These are phyloP conservation scores for Rhytidhysteron rufulum DNA, from an alignment of 2,329 filamentous ascomycete genomes.

Conservation along the genomic window DNA sequence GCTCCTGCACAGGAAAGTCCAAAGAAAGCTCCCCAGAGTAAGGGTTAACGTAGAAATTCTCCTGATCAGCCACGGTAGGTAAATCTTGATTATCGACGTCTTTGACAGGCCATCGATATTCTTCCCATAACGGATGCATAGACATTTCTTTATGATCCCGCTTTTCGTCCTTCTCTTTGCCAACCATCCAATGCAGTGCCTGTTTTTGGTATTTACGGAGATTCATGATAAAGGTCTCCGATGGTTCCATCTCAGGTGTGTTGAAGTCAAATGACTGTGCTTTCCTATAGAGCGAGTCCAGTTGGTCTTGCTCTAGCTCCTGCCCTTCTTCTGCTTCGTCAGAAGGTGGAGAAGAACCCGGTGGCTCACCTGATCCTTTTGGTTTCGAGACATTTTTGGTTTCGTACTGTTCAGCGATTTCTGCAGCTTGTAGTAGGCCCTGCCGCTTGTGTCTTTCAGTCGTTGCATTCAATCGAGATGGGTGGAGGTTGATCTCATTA, in stretches of 20 bases:
- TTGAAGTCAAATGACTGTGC: constrained; percentile 95
- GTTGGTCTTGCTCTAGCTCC: constrained; percentile 91
- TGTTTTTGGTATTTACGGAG: constrained; percentile 94
- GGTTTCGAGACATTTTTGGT: constrained; percentile 44
- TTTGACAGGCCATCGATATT: constrained; percentile 83
- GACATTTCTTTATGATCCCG: constrained; percentile 65
- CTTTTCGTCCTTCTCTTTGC: constrained; percentile 80
- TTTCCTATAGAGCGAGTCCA: constrained; percentile 91
- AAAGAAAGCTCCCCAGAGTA: constrained; percentile 93
- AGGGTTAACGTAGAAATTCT: constrained; percentile 89
- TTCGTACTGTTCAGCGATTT: constrained; percentile 72
- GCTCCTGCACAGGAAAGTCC: constrained; percentile 88
- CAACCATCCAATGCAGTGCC: constrained; percentile 92
- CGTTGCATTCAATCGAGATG: constrained; percentile 68
- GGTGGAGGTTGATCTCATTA: constrained; percentile 79
- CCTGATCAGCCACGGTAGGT: constrained; percentile 60
- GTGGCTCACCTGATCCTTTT: constrained; percentile 41
- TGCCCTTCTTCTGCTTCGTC: constrained; percentile 76
- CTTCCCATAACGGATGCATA: constrained; percentile 97
- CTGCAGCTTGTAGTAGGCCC: constrained; percentile 79
- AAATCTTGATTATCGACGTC: constrained; percentile 81
- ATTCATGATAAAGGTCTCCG: constrained; percentile 74
- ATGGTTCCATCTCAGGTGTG: constrained; percentile 81
- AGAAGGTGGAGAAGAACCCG: constrained; percentile 53
- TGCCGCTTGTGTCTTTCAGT: constrained; percentile 78